Evolutionary conservation across 257 asterid genomes (phyloP), one percentile per base, ranked within the genome.

Genomic region (Ballota nigra): DNA sequence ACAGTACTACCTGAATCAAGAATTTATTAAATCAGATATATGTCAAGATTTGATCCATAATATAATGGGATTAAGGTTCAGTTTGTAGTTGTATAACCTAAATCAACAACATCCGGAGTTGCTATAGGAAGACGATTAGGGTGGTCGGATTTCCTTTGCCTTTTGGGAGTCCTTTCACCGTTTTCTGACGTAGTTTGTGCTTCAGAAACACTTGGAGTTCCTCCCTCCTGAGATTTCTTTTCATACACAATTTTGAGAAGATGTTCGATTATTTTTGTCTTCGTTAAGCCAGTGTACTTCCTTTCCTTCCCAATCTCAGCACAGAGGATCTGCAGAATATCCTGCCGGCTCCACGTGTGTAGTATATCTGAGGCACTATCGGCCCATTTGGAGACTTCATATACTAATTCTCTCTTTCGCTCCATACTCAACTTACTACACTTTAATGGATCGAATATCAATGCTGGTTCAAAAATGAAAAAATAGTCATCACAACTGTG

Each of bases 241-340:
- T 89, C 92, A 3, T 81, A 58, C 5, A 95, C 86, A 52, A 92
- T 78, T 80, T 85, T 95, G 66, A 92, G 64, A 73, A 95, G 99
- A 5, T 79, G 87, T 75, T 95, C 98, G 5, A 95, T 95, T 49
- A 92, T 87, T 73, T 88, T 92, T 16, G 89, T 64, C 85, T 92
- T 95, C 19, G 98, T 89, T 74, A 95, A 77, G 76, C 98, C 97
- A 2, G 99, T 92, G 74, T 92, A 95, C 82, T 92, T 92, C 82
- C 99, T 86, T 59, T 89, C 99, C 73, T 92, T 95, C 16, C 99
- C 99, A 56, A 95, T 90, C 85, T 95, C 99, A 8, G 88, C 90
- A 67, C 98, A 95, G 52, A 95, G 93, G 80, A 95, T 80, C 80
- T 92, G 93, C 83, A 95, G 65, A 51, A 95, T 86, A 78, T 95